A percentile compares a stretch with the other conserved stretches of the same genome.
These are phyloP conservation scores for Calocybe cyanea DNA, from an alignment of 768 basidiomycete genomes.

Conservation along the genomic window DNA sequence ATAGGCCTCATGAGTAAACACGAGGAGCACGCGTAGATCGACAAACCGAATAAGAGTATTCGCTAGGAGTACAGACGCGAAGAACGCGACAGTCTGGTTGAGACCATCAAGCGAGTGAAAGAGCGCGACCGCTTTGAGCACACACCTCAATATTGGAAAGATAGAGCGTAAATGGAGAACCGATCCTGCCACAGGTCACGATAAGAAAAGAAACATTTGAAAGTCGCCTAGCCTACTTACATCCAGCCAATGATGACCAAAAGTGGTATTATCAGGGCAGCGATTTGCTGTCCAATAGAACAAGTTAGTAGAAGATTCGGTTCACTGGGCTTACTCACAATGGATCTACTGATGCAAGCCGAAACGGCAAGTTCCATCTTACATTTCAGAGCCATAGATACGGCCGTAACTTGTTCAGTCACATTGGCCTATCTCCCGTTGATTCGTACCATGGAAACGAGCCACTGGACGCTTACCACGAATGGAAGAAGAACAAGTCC, in stretches of 20 bases:
- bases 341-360: conserved; percentile 78
- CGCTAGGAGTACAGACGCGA: conserved; percentile 84
- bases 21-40: background rate
- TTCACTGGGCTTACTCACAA: conserved; percentile 41
- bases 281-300: conserved; percentile 62
- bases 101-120: background rate
- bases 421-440: conserved; percentile 55
- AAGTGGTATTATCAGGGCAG: conserved; percentile 80
- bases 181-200: conserved; percentile 37
- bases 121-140: background rate
- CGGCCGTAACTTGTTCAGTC: conserved; percentile 83
- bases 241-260: conserved; percentile 89
- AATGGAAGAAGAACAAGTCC: conserved; percentile 85
- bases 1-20: background rate
- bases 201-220: conserved; percentile 5
- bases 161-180: conserved; percentile 73
- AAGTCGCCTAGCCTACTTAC: conserved; percentile 35
- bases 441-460: no score
- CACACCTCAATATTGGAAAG: conserved; percentile 82
- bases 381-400: conserved; percentile 85
- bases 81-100: conserved; percentile 70
- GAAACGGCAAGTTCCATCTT: conserved; percentile 69
- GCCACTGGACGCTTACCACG: conserved; percentile 48
- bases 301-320: background rate
- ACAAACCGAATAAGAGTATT: conserved; percentile 75